Conservation (phyloP, 805 yeast genomes). For the Cyberlindnera suaveolens region DNA sequence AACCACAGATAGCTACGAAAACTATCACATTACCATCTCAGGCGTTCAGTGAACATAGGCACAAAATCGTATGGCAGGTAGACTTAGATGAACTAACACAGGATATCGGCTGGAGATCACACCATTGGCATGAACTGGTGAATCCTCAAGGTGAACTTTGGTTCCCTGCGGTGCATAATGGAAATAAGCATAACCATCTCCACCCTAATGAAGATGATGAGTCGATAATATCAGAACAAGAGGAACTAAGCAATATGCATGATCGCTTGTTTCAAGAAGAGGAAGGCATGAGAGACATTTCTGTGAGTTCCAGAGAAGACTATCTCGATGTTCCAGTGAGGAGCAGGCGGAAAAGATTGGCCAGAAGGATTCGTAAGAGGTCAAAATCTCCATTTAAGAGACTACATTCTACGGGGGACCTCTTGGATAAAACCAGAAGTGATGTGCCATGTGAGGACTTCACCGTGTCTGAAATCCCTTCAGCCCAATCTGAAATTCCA, state of each 20-base stretch:
- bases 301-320: conserved; percentile 14
- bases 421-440: background rate
- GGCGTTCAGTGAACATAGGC: conserved; percentile 45
- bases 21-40: conserved; percentile 59
- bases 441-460: background rate
- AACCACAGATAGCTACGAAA: conserved; percentile 38
- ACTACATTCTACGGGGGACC: background rate
- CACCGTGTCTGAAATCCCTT: background rate
- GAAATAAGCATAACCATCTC: conserved; percentile 4
- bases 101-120: conserved; percentile 53
- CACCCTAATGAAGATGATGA: conserved; percentile 3
- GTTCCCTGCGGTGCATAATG: conserved; percentile 33
- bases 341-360: conserved; percentile 14
- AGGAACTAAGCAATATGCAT: conserved; percentile 10
- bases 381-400: conserved; percentile 23
- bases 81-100: conserved; percentile 51
- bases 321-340: conserved; percentile 3
- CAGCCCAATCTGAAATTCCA: background rate
- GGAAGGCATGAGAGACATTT: conserved; percentile 8
- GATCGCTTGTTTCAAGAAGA: conserved; percentile 16
- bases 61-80: conserved; percentile 57
- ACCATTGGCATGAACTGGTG: conserved; percentile 46
- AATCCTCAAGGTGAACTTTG: conserved; percentile 42
- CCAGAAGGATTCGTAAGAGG: conserved; percentile 13
- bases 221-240: conserved; percentile 1